A percentile compares a stretch with the other conserved stretches of the same genome.
phyloP scores from a whole-genome alignment of 768 basidiomycete species.

The Tricholomella constricta region DNA sequence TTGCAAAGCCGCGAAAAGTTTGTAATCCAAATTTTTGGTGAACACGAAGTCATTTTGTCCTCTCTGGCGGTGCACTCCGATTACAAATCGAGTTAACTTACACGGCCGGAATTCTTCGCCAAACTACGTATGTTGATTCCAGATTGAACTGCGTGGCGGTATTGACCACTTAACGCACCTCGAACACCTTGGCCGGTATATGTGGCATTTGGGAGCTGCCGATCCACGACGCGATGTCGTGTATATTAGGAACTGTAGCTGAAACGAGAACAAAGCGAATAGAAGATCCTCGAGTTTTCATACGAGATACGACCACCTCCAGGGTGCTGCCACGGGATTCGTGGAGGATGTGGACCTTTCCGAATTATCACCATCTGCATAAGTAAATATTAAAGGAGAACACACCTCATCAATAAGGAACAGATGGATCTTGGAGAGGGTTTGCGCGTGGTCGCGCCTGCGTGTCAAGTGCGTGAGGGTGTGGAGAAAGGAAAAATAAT shows the following conservation, averaged over 20 bases:
- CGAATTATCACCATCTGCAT: neutral
- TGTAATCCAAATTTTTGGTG: constrained; percentile 66
- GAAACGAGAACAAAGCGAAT: constrained; percentile 90
- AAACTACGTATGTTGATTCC: constrained; percentile 54
- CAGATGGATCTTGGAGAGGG: constrained; percentile 71
- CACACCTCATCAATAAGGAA: constrained; percentile 91
- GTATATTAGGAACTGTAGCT: constrained; percentile 92
- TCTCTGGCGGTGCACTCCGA: constrained; percentile 64
- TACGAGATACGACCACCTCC: constrained; percentile 92
- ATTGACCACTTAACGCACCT: constrained; percentile 43
- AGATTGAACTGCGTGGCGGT: neutral
- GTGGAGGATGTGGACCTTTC: constrained; percentile 87
- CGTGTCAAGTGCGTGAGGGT: neutral
- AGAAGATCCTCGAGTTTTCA: constrained; percentile 72
- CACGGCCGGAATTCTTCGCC: constrained; percentile 93
- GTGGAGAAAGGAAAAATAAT: neutral
- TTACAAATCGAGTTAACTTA: constrained; percentile 69
- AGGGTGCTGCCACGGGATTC: constrained; percentile 90
- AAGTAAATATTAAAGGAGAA: neutral
- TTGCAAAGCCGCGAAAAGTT: constrained; percentile 71
- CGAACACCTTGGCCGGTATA: constrained; percentile 62
- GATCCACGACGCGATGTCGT: constrained; percentile 90
- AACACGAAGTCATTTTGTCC: constrained; percentile 82
- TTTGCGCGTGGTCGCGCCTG: constrained; percentile 65
- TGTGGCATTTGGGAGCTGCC: constrained; percentile 41